These are phyloP conservation scores for Fusarium pseudocircinatum DNA, from an alignment of 2,329 filamentous ascomycete genomes.

Conservation along the genomic window DNA sequence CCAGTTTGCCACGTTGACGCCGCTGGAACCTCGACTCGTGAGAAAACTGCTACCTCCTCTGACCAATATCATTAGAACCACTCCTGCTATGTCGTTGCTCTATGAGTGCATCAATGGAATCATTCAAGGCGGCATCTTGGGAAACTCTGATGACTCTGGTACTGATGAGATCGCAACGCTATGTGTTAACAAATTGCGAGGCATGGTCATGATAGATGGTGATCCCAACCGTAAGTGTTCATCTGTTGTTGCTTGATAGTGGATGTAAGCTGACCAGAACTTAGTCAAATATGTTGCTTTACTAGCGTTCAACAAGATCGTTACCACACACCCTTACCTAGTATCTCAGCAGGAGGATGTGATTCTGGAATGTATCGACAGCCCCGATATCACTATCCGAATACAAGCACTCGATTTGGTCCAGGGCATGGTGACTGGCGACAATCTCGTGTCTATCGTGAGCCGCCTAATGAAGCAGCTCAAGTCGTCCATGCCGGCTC, in stretches of 20 bases:
- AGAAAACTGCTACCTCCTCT: slow-evolving; percentile 91
- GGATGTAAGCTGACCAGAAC: slow-evolving; percentile 21
- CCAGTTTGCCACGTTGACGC: slow-evolving; percentile 93
- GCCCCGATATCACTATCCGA: slow-evolving; percentile 93
- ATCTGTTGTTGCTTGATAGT: neutral
- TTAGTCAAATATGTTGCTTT: slow-evolving; percentile 96
- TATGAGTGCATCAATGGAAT: slow-evolving; percentile 99
- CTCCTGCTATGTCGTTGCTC: slow-evolving; percentile 94
- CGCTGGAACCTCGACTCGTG: slow-evolving; percentile 88
- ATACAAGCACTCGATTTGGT: slow-evolving; percentile 92
- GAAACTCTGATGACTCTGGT: slow-evolving; percentile 81
- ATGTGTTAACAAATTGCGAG: slow-evolving; percentile 90
- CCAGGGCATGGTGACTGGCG: slow-evolving; percentile 90
- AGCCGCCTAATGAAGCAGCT: slow-evolving; percentile 89
- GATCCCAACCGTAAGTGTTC: slow-evolving; percentile 84
- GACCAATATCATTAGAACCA: slow-evolving; percentile 92
- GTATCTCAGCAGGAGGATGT: slow-evolving; percentile 95
- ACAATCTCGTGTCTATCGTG: slow-evolving; percentile 86
- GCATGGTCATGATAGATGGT: slow-evolving; percentile 92
- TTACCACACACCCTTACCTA: slow-evolving; percentile 84
- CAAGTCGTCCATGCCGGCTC: slow-evolving; percentile 67
- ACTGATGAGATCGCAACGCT: slow-evolving; percentile 91
- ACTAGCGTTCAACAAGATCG: slow-evolving; percentile 95
- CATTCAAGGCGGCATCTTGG: slow-evolving; percentile 93
- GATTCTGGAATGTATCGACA: slow-evolving; percentile 95